Evolutionary conservation across 1,139 yeast genomes (phyloP).

Genomic region (Arxiozyma heterogenica): DNA sequence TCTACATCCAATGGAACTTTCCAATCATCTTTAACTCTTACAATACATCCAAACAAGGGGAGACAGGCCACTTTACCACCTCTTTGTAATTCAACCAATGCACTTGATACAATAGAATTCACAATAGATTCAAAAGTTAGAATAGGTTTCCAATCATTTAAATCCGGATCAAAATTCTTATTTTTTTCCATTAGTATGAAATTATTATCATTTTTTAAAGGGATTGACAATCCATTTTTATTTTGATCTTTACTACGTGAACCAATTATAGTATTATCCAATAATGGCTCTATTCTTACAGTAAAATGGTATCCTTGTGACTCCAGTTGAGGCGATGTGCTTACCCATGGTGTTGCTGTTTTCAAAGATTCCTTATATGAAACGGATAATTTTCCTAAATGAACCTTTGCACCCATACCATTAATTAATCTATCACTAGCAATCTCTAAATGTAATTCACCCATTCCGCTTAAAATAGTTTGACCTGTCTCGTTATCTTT

Average conservation of each 20-base stretch:
- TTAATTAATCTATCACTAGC: conserved; percentile 66
- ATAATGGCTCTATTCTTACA: conserved; percentile 40
- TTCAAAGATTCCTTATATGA: conserved; percentile 72
- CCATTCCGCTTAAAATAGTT: conserved; percentile 87
- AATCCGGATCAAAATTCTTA: conserved; percentile 22
- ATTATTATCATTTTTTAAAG: conserved; percentile 34
- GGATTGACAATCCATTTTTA: conserved; percentile 32
- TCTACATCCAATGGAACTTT: conserved; percentile 22
- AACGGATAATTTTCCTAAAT: conserved; percentile 74
- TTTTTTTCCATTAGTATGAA: conserved; percentile 29
- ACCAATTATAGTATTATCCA: conserved; percentile 16
- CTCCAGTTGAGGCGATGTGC: conserved; percentile 14
- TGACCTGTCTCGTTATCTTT: conserved; percentile 86
- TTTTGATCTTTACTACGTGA: background rate
- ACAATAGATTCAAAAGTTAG: conserved; percentile 41
- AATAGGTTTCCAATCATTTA: conserved; percentile 41
- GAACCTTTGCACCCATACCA: conserved; percentile 75
- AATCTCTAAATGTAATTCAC: conserved; percentile 86
- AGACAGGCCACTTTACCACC: conserved; percentile 56
- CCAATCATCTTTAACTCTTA: conserved; percentile 24
- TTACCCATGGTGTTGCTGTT: conserved; percentile 12
- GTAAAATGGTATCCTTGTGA: conserved; percentile 27
- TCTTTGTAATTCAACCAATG: conserved; percentile 62
- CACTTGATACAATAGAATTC: conserved; percentile 48
- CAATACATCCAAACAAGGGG: conserved; percentile 26